phyloP scores from a whole-genome alignment of 768 basidiomycete species.

The Suillus sp. region DNA sequence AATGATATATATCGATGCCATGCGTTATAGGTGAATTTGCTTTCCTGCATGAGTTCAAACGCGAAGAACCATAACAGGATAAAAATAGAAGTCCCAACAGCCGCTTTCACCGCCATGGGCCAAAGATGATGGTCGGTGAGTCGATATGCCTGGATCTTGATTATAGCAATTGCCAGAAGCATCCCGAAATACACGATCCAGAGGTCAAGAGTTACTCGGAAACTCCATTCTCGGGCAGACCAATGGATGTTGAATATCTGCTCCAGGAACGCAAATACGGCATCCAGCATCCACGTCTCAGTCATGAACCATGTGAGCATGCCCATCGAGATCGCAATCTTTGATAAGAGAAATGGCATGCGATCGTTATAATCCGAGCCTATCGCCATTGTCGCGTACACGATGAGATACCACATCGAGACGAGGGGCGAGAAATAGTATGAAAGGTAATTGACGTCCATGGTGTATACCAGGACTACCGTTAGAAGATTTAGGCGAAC shows the following conservation, averaged over 20 bases:
- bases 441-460: conserved; percentile 90
- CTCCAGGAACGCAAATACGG: conserved; percentile 62
- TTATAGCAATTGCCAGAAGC: conserved; percentile 69
- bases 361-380: conserved; percentile 77
- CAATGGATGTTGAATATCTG: conserved; percentile 75
- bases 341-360: conserved; percentile 64
- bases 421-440: conserved; percentile 93
- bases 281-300: conserved; percentile 61
- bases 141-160: conserved; percentile 74
- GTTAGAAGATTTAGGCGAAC: conserved; percentile 85
- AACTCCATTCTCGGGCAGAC: conserved; percentile 86
- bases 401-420: conserved; percentile 86
- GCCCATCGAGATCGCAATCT: conserved; percentile 66
- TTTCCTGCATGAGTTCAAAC: conserved; percentile 75
- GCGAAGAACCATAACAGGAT: conserved; percentile 76
- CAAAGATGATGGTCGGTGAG: conserved; percentile 72
- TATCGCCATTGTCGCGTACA: conserved; percentile 76
- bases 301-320: conserved; percentile 68
- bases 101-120: conserved; percentile 51
- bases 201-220: conserved; percentile 86
- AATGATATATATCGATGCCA: conserved; percentile 85
- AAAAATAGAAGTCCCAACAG: conserved; percentile 52
- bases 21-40: conserved; percentile 83
- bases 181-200: conserved; percentile 90
- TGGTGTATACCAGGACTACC: conserved; percentile 79